Percentiles rank a stretch among this genome's conserved stretches.
Conservation (phyloP, 192 early-diverging fungal species). For the Anaeromyces robustus region DNA sequence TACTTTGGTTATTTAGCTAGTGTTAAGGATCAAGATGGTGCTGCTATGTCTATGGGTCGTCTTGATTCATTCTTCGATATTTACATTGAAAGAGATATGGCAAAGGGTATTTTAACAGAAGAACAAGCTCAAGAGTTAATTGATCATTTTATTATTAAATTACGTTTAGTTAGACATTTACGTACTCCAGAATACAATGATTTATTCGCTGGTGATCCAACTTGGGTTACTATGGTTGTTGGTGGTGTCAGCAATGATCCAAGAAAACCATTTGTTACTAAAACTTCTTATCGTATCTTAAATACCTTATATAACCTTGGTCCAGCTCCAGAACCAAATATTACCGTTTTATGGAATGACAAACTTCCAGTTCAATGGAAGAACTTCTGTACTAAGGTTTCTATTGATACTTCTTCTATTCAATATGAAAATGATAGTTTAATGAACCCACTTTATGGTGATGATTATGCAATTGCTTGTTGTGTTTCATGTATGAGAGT, state of each 20-base stretch:
- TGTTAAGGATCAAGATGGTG: conserved; percentile 12
- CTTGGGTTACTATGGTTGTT: conserved; percentile 9
- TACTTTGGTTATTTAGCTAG: conserved; percentile 9
- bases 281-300: conserved; percentile 8
- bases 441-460: conserved; percentile 7
- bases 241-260: conserved; percentile 6
- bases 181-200: conserved; percentile 8
- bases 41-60: conserved; percentile 10
- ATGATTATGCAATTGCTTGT: conserved; percentile 14
- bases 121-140: conserved; percentile 10
- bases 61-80: conserved; percentile 11
- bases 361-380: conserved; percentile 7
- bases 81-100: conserved; percentile 10
- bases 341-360: conserved; percentile 8
- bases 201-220: conserved; percentile 9
- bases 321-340: conserved; percentile 9
- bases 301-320: conserved; percentile 9
- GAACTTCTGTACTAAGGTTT: conserved; percentile 6
- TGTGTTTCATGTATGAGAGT: conserved; percentile 12
- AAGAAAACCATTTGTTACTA: conserved; percentile 6
- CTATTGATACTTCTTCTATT: conserved; percentile 10
- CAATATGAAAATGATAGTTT: conserved; percentile 10
- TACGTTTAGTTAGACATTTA: conserved; percentile 12
- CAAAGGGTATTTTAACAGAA: conserved; percentile 5
- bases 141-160: conserved; percentile 11